A percentile compares a stretch with the other conserved stretches of the same genome.
Evolutionary conservation across 371 early-diverging fungal species (phyloP).

Genomic region (Mortierella sp.): DNA sequence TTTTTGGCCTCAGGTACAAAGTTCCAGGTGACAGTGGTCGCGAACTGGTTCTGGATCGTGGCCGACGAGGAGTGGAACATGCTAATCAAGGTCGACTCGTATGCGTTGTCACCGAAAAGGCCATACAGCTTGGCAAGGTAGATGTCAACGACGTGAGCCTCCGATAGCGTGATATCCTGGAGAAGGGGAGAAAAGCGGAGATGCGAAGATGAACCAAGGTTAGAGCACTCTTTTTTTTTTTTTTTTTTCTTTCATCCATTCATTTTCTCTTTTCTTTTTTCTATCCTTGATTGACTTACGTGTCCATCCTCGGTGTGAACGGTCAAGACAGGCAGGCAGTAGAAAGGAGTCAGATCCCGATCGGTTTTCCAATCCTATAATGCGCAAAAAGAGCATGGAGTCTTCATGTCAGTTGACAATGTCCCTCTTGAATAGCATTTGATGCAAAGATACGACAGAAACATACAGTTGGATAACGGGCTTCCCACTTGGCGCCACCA

Average conservation of each 20-base stretch:
- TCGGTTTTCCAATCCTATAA: constrained; percentile 19
- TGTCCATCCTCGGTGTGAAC: constrained; percentile 15
- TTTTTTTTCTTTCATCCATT: no score
- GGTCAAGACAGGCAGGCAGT: constrained; percentile 26
- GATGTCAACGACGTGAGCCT: constrained; percentile 25
- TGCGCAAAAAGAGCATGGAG: not conserved
- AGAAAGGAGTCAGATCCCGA: constrained; percentile 25
- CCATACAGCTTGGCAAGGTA: constrained; percentile 37
- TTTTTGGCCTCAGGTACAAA: constrained; percentile 14
- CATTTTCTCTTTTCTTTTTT: no score
- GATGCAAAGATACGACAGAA: not conserved
- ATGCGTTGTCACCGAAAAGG: constrained; percentile 44
- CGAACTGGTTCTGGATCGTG: constrained; percentile 4
- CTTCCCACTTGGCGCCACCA: constrained; percentile 22
- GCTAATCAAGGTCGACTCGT: constrained; percentile 31
- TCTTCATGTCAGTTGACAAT: not conserved
- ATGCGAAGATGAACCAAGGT: no score
- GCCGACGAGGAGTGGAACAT: constrained; percentile 15
- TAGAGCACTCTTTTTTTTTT: no score
- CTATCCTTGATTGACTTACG: constrained; percentile 12
- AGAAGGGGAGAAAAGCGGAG: no score
- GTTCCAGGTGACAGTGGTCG: constrained; percentile 22
- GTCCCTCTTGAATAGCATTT: not conserved
- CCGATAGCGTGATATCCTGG: constrained; percentile 21
- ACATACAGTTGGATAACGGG: constrained; percentile 14